Base-by-base conservation (phyloP, 805 yeast genomes). In the Pichia nakasei region DNA sequence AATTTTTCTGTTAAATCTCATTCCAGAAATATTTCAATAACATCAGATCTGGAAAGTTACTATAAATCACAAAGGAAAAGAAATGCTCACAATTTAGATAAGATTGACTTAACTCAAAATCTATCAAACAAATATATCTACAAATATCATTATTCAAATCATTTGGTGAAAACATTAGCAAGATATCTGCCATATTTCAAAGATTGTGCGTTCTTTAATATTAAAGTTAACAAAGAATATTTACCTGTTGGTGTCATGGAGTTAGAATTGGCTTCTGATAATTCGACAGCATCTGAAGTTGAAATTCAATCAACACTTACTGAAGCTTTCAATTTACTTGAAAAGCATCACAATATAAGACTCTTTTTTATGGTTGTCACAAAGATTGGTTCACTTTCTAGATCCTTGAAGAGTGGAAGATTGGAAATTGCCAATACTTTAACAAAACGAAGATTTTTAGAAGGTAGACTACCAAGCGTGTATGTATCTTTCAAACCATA, bases 161-260 rank as follows among this genome's bases (percentile, higher is more conserved):
- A 93, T 60, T 66, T 93, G 36, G 80, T 91, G 20, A 85, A 84
- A 40, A 84, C 96, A 0, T 66, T 93, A 39, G 93, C 89, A 15
- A 70, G 87, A 45, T 82, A 81, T 36, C 85, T 93, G 5, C 75
- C 87, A 21, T 81, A 83, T 36, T 82, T 89, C 0, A 81, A 80
- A 42, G 98, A 93, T 54, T 86, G 96, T 49, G 82, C 97, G 1
- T 88, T 93, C 18, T 93, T 93, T 63, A 97, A 93, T 56, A 73
- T 86, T 3, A 75, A 73, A 46, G 75, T 85, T 39, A 87, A 84
- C 36, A 81, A 79, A 41, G 96, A 87, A 55, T 82, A 83, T 56
- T 67, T 91, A 22, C 85, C 96, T 0, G 88, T 88, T 5, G 83
- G 89, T 6, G 78, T 91, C 2, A 76, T 93, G 19, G 99, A 93